Evolutionary conservation across 2,329 filamentous ascomycete genomes (phyloP), one percentile per base, ranked within the genome.

Genomic region (Bisporella sp.): DNA sequence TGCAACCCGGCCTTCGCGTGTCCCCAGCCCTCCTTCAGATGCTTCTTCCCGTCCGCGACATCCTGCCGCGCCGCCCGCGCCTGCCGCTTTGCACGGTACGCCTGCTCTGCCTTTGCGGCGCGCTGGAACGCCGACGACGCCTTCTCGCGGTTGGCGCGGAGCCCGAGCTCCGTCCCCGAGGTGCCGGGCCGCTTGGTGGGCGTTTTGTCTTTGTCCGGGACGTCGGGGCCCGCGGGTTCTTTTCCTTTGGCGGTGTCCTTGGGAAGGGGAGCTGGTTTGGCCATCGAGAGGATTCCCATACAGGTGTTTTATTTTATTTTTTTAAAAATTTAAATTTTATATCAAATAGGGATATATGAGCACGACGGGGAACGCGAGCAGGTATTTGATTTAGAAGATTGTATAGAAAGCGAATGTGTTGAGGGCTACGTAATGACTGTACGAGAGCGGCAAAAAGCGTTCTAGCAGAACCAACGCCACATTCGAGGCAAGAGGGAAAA

Each of bases 61-160:
- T 61, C 58, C 4, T 52, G 43, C 4, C 56, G 48, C 0, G 57
- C 59, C 31, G 48, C 49, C 1, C 45, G 58, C 3, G 60, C 59
- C 45, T 57, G 57, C 5, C 54, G 52, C 28, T 57, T 54, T 8
- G 59, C 58, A 12, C 57, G 53, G 46, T 60, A 61, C 9, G 53
- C 54, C 40, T 58, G 53, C 41, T 62, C 60, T 21, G 58, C 59
- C 46, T 54, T 41, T 21, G 56, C 58, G 8, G 60, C 58, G 6
- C 54, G 50, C 11, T 58, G 50, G 49, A 55, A 60, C 5, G 60
- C 55, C 5, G 50, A 52, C 9, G 49, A 52, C 31, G 60, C 57
- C 33, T 58, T 60, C 45, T 57, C 41, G 7, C 56, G 51, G 46
- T 58, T 51, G 11, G 51, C 49, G n/a, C 58, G 55, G 13, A 61